phyloP scores from a whole-genome alignment of 208 protist genomes.

The Acanthamoeba royreba region DNA sequence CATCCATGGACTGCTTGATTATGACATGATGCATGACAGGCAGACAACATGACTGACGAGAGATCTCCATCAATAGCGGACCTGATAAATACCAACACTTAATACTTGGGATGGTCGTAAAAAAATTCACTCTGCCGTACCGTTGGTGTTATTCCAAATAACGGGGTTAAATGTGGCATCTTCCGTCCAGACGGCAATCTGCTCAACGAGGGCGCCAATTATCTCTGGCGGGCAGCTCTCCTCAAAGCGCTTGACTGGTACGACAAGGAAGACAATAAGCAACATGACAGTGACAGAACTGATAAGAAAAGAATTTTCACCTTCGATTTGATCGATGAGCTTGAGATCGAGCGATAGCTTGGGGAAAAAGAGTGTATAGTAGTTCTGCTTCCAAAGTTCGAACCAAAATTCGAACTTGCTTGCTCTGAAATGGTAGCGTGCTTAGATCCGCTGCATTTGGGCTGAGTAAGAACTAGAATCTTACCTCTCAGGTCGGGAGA shows the following conservation, averaged over 20 bases:
- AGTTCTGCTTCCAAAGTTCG: conserved; percentile 26
- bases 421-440: not conserved
- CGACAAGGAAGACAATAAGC: too few relatives aligned
- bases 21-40: not conserved
- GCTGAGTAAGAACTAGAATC: not conserved
- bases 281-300: not conserved
- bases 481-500: not conserved
- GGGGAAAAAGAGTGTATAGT: conserved; percentile 4
- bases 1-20: conserved; percentile 4
- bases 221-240: not conserved
- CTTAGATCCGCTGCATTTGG: not conserved
- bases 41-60: not conserved
- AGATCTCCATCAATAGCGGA: conserved; percentile 38
- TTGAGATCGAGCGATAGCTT: not conserved
- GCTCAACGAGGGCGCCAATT: not conserved
- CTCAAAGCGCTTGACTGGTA: conserved; percentile 8
- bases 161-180: not conserved
- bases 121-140: not conserved
- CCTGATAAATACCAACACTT: too few relatives aligned
- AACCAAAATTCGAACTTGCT: conserved; percentile 26
- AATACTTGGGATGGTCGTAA: not conserved
- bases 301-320: not conserved
- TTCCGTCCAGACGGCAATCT: not conserved
- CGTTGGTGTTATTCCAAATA: conserved; percentile 22
- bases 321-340: not conserved